phyloP scores from a whole-genome alignment of 1,139 yeast species.

The Saccharomycopsis hybrid region DNA sequence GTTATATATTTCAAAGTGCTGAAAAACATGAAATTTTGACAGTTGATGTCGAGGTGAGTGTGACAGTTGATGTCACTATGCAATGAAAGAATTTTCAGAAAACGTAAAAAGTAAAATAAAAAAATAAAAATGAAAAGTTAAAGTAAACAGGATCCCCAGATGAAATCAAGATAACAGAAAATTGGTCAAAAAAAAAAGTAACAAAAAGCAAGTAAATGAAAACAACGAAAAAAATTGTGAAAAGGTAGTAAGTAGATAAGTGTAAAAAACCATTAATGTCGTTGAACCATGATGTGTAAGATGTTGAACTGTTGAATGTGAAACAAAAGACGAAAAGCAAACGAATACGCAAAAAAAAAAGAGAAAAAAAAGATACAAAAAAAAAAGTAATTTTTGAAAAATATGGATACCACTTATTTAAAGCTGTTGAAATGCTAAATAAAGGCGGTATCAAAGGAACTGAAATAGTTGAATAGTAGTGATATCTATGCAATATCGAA shows the following conservation, averaged over 20 bases:
- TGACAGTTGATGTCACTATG: constrained; percentile 15
- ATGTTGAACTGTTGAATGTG: too few relatives aligned
- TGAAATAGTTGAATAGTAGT: too few relatives aligned
- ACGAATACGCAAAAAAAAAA: not conserved
- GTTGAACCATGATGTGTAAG: constrained; percentile 17
- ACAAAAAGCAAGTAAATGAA: not conserved
- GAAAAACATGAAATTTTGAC: constrained; percentile 2
- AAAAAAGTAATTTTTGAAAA: not conserved
- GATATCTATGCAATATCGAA: too few relatives aligned
- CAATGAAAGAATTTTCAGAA: constrained; percentile 1
- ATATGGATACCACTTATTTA: not conserved
- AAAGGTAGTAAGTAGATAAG: not conserved
- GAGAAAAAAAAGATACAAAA: not conserved
- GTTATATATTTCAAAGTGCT: not conserved
- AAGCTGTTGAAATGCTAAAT: too few relatives aligned
- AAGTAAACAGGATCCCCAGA: not conserved
- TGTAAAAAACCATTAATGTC: constrained; percentile 10
- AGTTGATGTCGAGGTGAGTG: constrained; percentile 13
- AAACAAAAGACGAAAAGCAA: not conserved
- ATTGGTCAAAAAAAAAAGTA: too few relatives aligned
- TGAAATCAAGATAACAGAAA: too few relatives aligned
- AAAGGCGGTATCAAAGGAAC: too few relatives aligned
- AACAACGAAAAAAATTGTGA: constrained; percentile 6
- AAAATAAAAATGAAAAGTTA: not conserved
- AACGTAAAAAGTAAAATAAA: not conserved